phyloP scores from a whole-genome alignment of 331 rosid species.

The Spiraea crenata region DNA sequence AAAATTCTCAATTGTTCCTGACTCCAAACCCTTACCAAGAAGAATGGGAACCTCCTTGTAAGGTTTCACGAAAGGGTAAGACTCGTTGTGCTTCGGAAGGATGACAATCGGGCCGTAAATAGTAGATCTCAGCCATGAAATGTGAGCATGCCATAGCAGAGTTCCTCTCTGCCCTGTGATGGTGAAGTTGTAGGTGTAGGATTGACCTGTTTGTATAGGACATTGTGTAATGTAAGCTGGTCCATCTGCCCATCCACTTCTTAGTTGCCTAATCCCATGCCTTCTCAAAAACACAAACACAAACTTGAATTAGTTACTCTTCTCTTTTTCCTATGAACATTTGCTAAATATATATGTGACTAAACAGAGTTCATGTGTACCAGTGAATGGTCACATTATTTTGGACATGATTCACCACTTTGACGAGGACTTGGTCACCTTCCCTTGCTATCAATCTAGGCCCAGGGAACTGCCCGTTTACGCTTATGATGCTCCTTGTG shows the following conservation, averaged over 20 bases:
- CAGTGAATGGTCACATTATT: constrained; percentile 70
- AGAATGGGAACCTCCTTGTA: constrained; percentile 61
- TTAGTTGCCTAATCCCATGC: constrained; percentile 73
- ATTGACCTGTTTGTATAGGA: constrained; percentile 64
- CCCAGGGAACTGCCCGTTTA: constrained; percentile 71
- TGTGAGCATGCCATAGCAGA: constrained; percentile 78
- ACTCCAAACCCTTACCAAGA: constrained; percentile 43
- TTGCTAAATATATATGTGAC: neutral
- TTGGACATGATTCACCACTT: constrained; percentile 61
- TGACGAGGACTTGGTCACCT: constrained; percentile 67
- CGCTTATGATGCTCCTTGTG: constrained; percentile 60
- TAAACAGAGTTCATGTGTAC: constrained; percentile 26
- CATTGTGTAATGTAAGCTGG: constrained; percentile 84
- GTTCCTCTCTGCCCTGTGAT: constrained; percentile 82
- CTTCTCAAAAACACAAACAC: constrained; percentile 30
- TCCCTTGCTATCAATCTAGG: constrained; percentile 72
- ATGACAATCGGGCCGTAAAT: constrained; percentile 73
- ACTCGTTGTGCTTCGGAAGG: constrained; percentile 59
- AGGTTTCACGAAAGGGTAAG: constrained; percentile 75
- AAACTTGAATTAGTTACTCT: too few species aligned
- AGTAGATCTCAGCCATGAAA: constrained; percentile 76
- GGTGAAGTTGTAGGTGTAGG: constrained; percentile 70
- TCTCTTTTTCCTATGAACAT: neutral
- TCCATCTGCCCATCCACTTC: constrained; percentile 79
- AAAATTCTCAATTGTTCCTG: neutral